These are phyloP conservation scores for Populus tremula DNA, from an alignment of 345 rosid species.

Conservation along the genomic window DNA sequence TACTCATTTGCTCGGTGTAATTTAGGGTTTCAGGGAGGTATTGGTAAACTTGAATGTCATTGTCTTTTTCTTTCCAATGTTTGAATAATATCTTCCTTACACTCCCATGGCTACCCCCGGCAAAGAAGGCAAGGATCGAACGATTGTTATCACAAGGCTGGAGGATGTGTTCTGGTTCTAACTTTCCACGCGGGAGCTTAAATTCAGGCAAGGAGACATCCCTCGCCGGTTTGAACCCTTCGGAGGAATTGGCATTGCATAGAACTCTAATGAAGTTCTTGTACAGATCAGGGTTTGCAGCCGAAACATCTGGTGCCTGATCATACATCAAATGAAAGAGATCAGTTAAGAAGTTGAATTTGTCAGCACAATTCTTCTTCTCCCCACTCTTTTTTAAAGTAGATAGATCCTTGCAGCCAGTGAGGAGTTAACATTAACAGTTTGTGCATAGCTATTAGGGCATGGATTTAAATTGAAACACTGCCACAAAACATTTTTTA, in stretches of 20 bases:
- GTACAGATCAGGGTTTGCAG: constrained; percentile 32
- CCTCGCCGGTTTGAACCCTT: constrained; percentile 36
- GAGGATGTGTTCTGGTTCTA: constrained; percentile 23
- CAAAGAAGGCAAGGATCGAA: constrained; percentile 43
- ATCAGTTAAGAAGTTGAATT: not conserved
- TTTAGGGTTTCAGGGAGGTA: constrained; percentile 23
- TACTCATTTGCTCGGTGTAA: constrained; percentile 41
- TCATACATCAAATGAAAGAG: not conserved
- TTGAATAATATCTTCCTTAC: constrained; percentile 34
- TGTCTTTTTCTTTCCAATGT: constrained; percentile 45
- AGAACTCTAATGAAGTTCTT: constrained; percentile 40
- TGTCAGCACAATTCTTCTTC: too few species aligned
- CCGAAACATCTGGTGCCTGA: constrained; percentile 46
- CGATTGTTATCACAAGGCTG: constrained; percentile 19
- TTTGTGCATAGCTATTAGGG: too few species aligned
- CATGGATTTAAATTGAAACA: too few species aligned
- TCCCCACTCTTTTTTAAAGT: too few species aligned
- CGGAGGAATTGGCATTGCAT: constrained; percentile 48
- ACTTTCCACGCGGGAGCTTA: constrained; percentile 27
- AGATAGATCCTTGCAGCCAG: too few species aligned
- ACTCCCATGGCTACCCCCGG: constrained; percentile 44
- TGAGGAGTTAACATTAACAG: too few species aligned
- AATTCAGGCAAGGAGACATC: constrained; percentile 54
- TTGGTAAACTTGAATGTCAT: constrained; percentile 43
- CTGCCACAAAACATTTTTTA: too few species aligned